These are phyloP conservation scores for Sporothrix brasiliensis DNA, from an alignment of 2,329 filamentous ascomycete species.

Conservation along the genomic window DNA sequence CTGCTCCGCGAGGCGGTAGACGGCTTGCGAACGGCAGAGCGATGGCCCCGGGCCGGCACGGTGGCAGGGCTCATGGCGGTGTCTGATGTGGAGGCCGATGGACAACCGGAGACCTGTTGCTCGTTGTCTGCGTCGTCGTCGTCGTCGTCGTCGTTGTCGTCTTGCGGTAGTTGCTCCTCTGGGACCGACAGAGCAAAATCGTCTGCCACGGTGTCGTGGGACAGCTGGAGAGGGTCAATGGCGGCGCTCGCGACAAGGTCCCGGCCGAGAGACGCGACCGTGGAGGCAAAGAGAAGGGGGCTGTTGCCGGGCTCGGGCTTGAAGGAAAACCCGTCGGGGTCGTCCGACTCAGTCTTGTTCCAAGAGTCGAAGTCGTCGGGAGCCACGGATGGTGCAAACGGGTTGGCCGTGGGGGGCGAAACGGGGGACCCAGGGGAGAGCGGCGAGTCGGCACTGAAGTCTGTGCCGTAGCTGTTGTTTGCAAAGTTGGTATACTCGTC, in stretches of 20 bases:
- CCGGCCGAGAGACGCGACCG: conserved; percentile 35
- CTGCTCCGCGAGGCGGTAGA: conserved; percentile 7
- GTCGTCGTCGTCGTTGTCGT: neutral
- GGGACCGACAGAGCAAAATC: conserved; percentile 1
- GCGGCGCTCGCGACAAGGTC: conserved; percentile 42
- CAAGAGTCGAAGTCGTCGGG: conserved; percentile 42
- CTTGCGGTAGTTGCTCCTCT: conserved; percentile 21
- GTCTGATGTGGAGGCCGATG: neutral
- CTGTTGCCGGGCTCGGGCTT: conserved; percentile 43
- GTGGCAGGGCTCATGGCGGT: conserved; percentile 5
- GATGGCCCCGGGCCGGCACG: conserved; percentile 34
- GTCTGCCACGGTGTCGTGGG: conserved; percentile 27
- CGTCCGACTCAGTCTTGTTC: conserved; percentile 40
- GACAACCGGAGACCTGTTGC: neutral
- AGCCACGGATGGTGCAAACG: conserved; percentile 36
- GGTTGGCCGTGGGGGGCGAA: conserved; percentile 40
- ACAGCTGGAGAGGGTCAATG: conserved; percentile 45
- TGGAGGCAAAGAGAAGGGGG: conserved; percentile 38
- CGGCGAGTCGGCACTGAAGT: conserved; percentile 45
- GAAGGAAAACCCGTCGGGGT: conserved; percentile 37
- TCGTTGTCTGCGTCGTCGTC: neutral
- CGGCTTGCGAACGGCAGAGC: conserved; percentile 38
- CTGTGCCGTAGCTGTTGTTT: conserved; percentile 36
- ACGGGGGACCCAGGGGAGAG: conserved; percentile 44
- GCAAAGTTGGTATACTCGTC: conserved; percentile 40